Conservation (phyloP, 768 basidiomycete species). For the Tricholoma terreum region DNA sequence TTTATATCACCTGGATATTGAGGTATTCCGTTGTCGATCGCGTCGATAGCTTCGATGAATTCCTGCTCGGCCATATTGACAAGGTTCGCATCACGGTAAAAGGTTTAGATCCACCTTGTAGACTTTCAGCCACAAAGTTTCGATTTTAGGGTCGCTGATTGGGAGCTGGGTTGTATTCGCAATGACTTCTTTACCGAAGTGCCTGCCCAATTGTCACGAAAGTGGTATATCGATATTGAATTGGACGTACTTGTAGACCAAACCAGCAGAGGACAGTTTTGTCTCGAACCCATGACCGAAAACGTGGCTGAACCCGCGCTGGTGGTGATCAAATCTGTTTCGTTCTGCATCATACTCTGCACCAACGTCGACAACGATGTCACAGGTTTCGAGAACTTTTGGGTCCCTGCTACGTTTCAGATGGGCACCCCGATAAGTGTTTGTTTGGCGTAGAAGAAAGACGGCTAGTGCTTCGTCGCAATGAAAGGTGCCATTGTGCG, state of each 20-base stretch:
- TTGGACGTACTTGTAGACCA: conserved; percentile 85
- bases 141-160: conserved; percentile 58
- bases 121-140: conserved; percentile 80
- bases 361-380: conserved; percentile 96
- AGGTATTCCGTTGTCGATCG: conserved; percentile 90
- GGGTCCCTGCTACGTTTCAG: conserved; percentile 76
- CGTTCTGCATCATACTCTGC: conserved; percentile 81
- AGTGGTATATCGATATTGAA: not conserved
- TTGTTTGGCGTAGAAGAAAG: conserved; percentile 78
- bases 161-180: conserved; percentile 52
- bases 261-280: conserved; percentile 88
- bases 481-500: conserved; percentile 94
- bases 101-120: conserved; percentile 57
- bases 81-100: not conserved
- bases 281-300: conserved; percentile 87
- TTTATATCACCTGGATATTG: conserved; percentile 68
- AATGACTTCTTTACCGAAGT: conserved; percentile 87
- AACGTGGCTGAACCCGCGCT: conserved; percentile 85
- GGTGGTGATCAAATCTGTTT: conserved; percentile 92
- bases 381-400: conserved; percentile 67
- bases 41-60: conserved; percentile 94
- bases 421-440: conserved; percentile 68
- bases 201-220: conserved; percentile 42
- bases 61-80: conserved; percentile 44
- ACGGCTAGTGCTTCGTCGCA: conserved; percentile 97